A percentile compares a stretch with the other conserved stretches of the same genome.
Conservation (phyloP, 768 basidiomycete genomes). For the Leccinum subgranulosum region DNA sequence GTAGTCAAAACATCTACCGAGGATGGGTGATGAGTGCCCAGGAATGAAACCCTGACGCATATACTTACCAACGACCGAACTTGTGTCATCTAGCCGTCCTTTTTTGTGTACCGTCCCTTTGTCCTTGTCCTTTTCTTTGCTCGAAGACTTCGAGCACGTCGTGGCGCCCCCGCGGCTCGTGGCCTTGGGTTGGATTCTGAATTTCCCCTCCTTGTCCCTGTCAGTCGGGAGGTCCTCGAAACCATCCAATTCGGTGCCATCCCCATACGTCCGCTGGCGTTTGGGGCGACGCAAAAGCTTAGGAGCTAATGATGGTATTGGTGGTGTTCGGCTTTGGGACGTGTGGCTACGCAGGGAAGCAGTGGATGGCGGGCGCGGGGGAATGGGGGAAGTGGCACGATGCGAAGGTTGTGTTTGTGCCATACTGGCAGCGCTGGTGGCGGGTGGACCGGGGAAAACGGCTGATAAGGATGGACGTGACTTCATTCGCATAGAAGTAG, state of each 20-base stretch:
- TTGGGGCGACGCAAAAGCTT: conserved; percentile 77
- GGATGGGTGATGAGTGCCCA: not conserved
- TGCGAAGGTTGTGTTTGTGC: conserved; percentile 33
- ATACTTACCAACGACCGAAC: conserved; percentile 38
- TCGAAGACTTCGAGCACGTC: conserved; percentile 40
- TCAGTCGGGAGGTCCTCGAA: conserved; percentile 88
- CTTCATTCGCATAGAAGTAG: conserved; percentile 74
- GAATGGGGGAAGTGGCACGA: conserved; percentile 59
- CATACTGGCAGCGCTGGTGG: conserved; percentile 23
- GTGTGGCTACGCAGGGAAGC: conserved; percentile 41
- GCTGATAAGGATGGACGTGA: conserved; percentile 72
- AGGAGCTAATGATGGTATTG: conserved; percentile 47
- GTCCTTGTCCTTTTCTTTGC: conserved; percentile 38
- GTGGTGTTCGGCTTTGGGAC: conserved; percentile 23
- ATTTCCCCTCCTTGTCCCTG: conserved; percentile 74
- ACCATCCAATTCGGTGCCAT: conserved; percentile 86
- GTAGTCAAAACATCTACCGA: conserved; percentile 24
- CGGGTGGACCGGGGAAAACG: conserved; percentile 55
- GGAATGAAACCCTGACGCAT: not conserved
- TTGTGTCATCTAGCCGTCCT: conserved; percentile 45
- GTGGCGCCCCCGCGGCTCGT: conserved; percentile 55
- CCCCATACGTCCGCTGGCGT: conserved; percentile 71
- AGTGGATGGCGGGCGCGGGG: conserved; percentile 57
- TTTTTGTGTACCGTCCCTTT: conserved; percentile 61
- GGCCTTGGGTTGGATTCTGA: conserved; percentile 71